These are phyloP conservation scores for Spirogloea muscicola DNA, from an alignment of 139 green algal genomes.

Conservation along the genomic window DNA sequence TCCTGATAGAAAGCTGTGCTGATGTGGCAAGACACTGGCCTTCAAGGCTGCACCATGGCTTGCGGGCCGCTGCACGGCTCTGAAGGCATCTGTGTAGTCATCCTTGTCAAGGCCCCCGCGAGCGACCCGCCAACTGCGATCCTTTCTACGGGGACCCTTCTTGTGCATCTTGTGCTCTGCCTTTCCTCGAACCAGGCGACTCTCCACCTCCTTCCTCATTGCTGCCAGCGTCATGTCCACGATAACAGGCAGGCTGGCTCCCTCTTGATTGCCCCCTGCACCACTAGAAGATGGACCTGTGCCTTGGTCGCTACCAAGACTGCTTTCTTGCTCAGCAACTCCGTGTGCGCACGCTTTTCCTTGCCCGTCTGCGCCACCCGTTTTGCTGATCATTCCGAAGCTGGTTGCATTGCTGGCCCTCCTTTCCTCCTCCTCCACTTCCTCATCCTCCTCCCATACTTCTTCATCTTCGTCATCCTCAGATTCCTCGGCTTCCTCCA, in stretches of 20 bases:
- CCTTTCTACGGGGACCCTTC: slow-evolving; percentile 32
- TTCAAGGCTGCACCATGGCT: slow-evolving; percentile 26
- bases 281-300: too few species aligned
- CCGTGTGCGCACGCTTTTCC: too few species aligned
- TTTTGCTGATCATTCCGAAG: not conserved
- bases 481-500: slow-evolving; percentile 7
- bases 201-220: too few species aligned
- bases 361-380: too few species aligned
- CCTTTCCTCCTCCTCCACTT: slow-evolving; percentile 7
- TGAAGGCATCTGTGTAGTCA: slow-evolving; percentile 23
- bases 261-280: too few species aligned
- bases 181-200: too few species aligned
- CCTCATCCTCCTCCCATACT: slow-evolving; percentile 8
- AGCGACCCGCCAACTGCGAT: slow-evolving; percentile 21
- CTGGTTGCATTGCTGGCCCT: not conserved
- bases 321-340: too few species aligned
- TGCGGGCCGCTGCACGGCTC: slow-evolving; percentile 9
- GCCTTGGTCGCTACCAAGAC: too few species aligned
- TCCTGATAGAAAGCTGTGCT: too few species aligned
- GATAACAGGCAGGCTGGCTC: too few species aligned
- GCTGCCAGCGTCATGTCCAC: too few species aligned
- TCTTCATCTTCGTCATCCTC: slow-evolving; percentile 14
- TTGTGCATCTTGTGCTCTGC: slow-evolving; percentile 44
- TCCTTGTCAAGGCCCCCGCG: slow-evolving; percentile 22
- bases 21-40: slow-evolving; percentile 20